phyloP scores from a whole-genome alignment of 768 basidiomycete genomes.

The Mycena alexandri region DNA sequence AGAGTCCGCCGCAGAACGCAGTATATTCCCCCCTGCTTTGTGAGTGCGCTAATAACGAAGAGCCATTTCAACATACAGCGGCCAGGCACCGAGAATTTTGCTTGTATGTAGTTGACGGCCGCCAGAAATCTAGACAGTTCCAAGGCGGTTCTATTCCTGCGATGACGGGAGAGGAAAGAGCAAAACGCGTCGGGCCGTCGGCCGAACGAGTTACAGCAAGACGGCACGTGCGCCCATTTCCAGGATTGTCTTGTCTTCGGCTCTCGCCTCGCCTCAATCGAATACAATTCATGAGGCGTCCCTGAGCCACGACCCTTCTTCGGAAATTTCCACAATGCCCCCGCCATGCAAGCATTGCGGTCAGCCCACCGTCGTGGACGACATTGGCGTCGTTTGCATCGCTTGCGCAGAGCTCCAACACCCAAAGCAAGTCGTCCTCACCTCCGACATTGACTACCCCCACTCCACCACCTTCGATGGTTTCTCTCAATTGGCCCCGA shows the following conservation, averaged over 20 bases:
- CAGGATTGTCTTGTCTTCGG: too few species aligned
- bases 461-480: slow-evolving; percentile 50
- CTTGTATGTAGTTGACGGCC: not conserved
- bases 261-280: too few species aligned
- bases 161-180: not conserved
- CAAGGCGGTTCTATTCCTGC: too few species aligned
- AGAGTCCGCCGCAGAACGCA: too few species aligned
- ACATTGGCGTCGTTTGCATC: slow-evolving; percentile 75
- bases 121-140: too few species aligned
- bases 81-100: not conserved
- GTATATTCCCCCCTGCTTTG: too few species aligned
- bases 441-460: slow-evolving; percentile 55
- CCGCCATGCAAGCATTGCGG: slow-evolving; percentile 67
- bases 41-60: too few species aligned
- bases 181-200: not conserved
- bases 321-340: slow-evolving; percentile 46
- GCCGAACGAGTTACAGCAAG: not conserved
- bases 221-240: too few species aligned
- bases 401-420: slow-evolving; percentile 79
- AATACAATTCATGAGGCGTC: too few species aligned
- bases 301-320: slow-evolving; percentile 17
- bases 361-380: slow-evolving; percentile 64
- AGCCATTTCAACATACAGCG: too few species aligned
- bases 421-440: slow-evolving; percentile 71
- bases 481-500: slow-evolving; percentile 49